Evolutionary conservation across 2,329 filamentous ascomycete species (phyloP).

Genomic region (Fusarium coicis): DNA sequence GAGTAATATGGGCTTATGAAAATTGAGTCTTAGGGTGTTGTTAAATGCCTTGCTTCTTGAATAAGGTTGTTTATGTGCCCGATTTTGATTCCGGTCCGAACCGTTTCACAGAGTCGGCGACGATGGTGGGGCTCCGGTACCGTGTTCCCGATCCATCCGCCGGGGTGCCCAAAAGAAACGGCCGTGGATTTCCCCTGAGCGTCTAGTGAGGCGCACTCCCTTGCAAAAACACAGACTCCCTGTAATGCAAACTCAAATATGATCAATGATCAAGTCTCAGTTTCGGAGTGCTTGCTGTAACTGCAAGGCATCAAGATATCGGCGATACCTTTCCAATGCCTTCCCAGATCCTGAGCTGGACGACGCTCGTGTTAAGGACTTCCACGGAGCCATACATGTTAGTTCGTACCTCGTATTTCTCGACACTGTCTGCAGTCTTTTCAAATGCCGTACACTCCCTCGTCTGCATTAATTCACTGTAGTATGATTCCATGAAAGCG

Average conservation of each 20-base stretch:
- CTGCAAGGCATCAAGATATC: background rate
- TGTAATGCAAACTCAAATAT: background rate
- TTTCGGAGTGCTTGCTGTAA: background rate
- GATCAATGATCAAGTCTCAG: background rate
- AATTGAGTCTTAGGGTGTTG: rapidly evolving
- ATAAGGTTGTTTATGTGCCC: background rate
- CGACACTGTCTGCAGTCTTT: background rate
- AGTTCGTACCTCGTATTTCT: background rate
- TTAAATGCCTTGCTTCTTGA: background rate
- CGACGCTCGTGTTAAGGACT: background rate
- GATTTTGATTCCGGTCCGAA: background rate
- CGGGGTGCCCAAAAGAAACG: background rate
- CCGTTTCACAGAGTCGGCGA: background rate
- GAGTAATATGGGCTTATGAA: background rate
- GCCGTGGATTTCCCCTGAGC: background rate
- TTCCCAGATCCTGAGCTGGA: background rate
- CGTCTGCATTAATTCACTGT: background rate
- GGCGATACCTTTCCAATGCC: background rate
- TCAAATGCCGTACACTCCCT: background rate
- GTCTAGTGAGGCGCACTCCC: background rate
- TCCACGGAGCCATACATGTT: background rate
- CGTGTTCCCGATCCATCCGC: background rate
- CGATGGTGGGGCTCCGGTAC: background rate
- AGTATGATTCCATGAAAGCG: background rate
- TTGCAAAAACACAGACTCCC: background rate